A percentile compares a stretch with the other conserved stretches of the same genome.
Evolutionary conservation across 2,329 filamentous ascomycete species (phyloP).

Genomic region (Ophiostoma ips): DNA sequence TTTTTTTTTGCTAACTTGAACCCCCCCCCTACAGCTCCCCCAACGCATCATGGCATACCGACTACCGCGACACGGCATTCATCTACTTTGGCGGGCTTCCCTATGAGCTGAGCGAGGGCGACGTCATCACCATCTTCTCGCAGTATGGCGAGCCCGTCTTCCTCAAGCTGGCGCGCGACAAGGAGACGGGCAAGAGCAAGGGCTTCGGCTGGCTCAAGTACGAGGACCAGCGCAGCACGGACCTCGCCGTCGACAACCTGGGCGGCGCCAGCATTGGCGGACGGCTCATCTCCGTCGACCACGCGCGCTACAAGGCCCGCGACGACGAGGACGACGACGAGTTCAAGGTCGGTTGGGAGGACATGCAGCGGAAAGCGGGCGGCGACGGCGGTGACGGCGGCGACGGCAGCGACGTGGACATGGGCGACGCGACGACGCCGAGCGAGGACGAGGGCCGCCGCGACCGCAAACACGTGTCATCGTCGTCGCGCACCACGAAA

Average conservation of each 20-base stretch:
- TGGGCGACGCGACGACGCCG: slow-evolving; percentile 29
- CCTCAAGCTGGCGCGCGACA: slow-evolving; percentile 83
- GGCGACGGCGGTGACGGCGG: slow-evolving; percentile 22
- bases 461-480: background rate
- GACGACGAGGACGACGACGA: slow-evolving; percentile 61
- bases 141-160: slow-evolving; percentile 93
- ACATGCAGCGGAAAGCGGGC: slow-evolving; percentile 39
- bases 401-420: slow-evolving; percentile 26
- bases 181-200: slow-evolving; percentile 87
- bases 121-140: slow-evolving; percentile 91
- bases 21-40: slow-evolving; percentile 45
- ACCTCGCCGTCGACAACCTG: slow-evolving; percentile 91
- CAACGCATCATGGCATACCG: slow-evolving; percentile 88
- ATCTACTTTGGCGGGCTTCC: slow-evolving; percentile 91
- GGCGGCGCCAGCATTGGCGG: slow-evolving; percentile 75
- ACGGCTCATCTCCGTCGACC: slow-evolving; percentile 73
- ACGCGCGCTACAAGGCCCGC: slow-evolving; percentile 77
- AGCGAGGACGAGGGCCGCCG: slow-evolving; percentile 19
- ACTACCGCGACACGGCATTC: slow-evolving; percentile 91
- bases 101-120: slow-evolving; percentile 86
- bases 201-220: slow-evolving; percentile 97
- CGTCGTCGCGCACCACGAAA: slow-evolving; percentile 32
- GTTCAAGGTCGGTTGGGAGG: slow-evolving; percentile 43
- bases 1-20: too few species aligned
- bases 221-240: slow-evolving; percentile 91